Evolutionary conservation across 257 asterid species (phyloP), one percentile per base, ranked within the genome.

Genomic region (Plectranthus barbatus): DNA sequence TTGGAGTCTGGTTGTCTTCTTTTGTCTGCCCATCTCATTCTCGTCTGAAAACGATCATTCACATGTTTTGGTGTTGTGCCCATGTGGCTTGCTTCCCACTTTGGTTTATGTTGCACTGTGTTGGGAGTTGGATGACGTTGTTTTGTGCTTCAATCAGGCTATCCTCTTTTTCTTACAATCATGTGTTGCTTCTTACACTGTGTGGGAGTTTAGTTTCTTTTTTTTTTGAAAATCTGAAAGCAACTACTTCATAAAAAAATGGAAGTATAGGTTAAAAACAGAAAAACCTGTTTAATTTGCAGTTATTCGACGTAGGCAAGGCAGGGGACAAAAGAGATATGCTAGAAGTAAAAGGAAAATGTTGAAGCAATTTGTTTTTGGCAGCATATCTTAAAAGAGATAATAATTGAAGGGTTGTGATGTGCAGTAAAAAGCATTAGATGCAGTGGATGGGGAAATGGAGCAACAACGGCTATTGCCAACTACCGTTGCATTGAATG

Each of bases 401-500:
- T n/a, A n/a, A 11, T 42, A 48, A 61, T 47, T 47, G 58, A 23
- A 33, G 54, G 39, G 54, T n/a, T n/a, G n/a, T n/a, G n/a, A n/a
- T 72, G 12, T 5, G 37, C 9, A 64, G 59, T 51, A 18, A 39
- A 56, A 24, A 47, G 17, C 56, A 23, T 52, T 19, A 40, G 74
- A 19, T 41, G 61, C 50, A 67, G 34, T 34, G 58, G 59, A 56
- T 66, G 72, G 61, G 47, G 21, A 47, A 20, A 40, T 14, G 10
- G 4, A 23, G 4, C 1, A 23, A 4, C 29, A 62, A 71, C 53
- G 74, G 77, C 77, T 71, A 77, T 51, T 54, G 65, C 68, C 79
- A 62, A 76, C 81, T 62, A 68, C 59, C 56, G n/a, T 20, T 5
- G 44, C 54, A 81, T 61, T 81, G 58, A 77, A 72, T 79, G 71